phyloP scores from a whole-genome alignment of 768 basidiomycete genomes.

The Amanita molliuscula region DNA sequence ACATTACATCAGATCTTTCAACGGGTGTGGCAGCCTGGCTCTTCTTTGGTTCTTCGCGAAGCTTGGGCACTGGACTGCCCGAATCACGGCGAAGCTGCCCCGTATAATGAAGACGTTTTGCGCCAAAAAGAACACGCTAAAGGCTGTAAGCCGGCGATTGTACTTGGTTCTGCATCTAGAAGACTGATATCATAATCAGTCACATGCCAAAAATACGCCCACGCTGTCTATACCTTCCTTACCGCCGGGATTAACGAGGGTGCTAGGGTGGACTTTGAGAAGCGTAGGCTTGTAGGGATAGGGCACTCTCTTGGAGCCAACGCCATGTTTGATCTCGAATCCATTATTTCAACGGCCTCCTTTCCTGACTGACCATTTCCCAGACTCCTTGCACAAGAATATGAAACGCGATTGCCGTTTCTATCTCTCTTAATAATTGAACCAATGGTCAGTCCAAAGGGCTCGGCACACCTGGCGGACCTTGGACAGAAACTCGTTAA shows the following conservation, averaged over 20 bases:
- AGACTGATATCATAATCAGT: constrained; percentile 26
- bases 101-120: constrained; percentile 39
- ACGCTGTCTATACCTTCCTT: constrained; percentile 48
- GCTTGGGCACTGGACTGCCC: constrained; percentile 67
- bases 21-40: background rate
- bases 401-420: constrained; percentile 36
- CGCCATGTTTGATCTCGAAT: constrained; percentile 32
- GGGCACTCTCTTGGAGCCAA: constrained; percentile 65
- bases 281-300: constrained; percentile 46
- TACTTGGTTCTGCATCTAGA: constrained; percentile 1
- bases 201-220: constrained; percentile 54
- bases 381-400: constrained; percentile 44
- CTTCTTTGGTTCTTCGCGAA: constrained; percentile 32
- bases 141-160: constrained; percentile 26
- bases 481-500: constrained; percentile 34
- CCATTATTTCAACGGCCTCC: background rate
- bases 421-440: constrained; percentile 48
- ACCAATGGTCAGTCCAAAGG: constrained; percentile 49
- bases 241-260: constrained; percentile 26
- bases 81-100: constrained; percentile 57
- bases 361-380: background rate
- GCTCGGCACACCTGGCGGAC: constrained; percentile 27
- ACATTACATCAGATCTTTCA: constrained; percentile 38
- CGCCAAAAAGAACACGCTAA: constrained; percentile 31
- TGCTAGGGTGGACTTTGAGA: constrained; percentile 34